A percentile compares a stretch with the other conserved stretches of the same genome.
Conservation (phyloP, 306 rosid species). For the Echinosophora koreensis region DNA sequence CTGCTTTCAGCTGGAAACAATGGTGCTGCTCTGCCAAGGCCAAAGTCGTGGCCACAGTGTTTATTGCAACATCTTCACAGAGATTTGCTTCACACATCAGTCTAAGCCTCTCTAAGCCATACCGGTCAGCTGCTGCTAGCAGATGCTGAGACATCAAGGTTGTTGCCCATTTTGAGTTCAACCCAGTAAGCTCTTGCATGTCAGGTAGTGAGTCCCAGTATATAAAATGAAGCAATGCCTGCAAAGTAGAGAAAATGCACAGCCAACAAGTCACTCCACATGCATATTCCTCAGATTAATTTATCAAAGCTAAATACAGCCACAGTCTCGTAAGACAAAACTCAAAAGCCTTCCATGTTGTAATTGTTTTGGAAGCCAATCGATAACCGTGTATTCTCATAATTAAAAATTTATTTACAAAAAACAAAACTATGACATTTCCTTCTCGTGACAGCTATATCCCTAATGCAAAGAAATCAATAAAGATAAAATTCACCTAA, state of each 20-base stretch:
- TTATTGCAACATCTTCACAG: conserved; percentile 76
- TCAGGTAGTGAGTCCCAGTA: conserved; percentile 87
- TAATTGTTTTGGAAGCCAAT: conserved; percentile 21
- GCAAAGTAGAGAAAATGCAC: conserved; percentile 44
- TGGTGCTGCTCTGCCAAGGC: conserved; percentile 97
- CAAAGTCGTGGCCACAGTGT: conserved; percentile 84
- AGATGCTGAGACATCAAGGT: conserved; percentile 89
- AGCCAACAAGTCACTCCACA: conserved; percentile 40
- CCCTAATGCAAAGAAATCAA: neutral
- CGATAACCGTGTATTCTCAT: neutral
- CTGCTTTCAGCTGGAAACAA: conserved; percentile 83
- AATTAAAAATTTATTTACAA: neutral
- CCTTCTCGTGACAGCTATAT: neutral
- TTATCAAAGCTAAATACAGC: conserved; percentile 33
- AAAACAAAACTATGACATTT: conserved; percentile 30
- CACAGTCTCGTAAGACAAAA: conserved; percentile 35
- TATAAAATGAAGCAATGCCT: conserved; percentile 83
- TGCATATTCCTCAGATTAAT: conserved; percentile 34
- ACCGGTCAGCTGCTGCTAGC: conserved; percentile 89
- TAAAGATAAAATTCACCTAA: no score
- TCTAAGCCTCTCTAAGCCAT: conserved; percentile 82
- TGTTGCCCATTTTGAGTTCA: conserved; percentile 69
- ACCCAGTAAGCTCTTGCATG: conserved; percentile 75
- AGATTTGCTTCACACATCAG: conserved; percentile 74
- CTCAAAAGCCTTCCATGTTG: neutral